Base-by-base conservation (phyloP, 1,284 basidiomycete species). In the Heterobasidion irregulare region DNA sequence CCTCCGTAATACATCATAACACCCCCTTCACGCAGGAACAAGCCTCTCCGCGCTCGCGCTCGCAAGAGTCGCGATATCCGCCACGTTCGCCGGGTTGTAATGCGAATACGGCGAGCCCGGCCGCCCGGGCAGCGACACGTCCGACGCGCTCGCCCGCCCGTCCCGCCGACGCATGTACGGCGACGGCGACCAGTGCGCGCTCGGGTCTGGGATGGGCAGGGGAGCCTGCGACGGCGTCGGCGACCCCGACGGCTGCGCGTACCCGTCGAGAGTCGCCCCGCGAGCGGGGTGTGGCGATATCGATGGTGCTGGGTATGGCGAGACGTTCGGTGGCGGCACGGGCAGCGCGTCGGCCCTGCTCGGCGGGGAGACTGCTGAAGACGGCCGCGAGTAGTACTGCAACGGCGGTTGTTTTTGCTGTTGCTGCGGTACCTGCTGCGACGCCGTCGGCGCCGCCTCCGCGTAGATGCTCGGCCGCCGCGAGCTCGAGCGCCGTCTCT, bases 61-160 rank as follows among this genome's bases (percentile, higher is more conserved):
- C 44, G 59, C 59, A 9, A 60, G 52, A 8, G 15, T 46, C 10
- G 59, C 46, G 33, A 60, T 60, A 46, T 60, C 54, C 46, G 56
- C 53, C 10, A 56, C 56, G 44, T 13, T 2, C 8, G 16, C 45
- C 52, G 59, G 59, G 48, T 60, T 19, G 50, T 60, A 60, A 32
- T 47, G 59, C 19, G 9, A 45, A 35, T 60, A 60, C 10, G 56
- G 54, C n/a, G 58, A 60, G 32, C 56, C 54, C 19, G 50, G 59
- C 8, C 49, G 53, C 47, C 54, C 56, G 9, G 59, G 59, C 48
- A 60, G 47, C 9, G 59, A 57, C 13, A 52, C 55, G 35, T 59
- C 53, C 41, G 58, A 59, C 12, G 32, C 50, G 15, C 26, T 9
- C 48, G 13, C 18, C 8, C 48, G 13, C 13, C 26, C 26, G 15